Base-by-base conservation (phyloP, 2,329 filamentous ascomycete genomes). In the Sclerotinia nivalis region DNA sequence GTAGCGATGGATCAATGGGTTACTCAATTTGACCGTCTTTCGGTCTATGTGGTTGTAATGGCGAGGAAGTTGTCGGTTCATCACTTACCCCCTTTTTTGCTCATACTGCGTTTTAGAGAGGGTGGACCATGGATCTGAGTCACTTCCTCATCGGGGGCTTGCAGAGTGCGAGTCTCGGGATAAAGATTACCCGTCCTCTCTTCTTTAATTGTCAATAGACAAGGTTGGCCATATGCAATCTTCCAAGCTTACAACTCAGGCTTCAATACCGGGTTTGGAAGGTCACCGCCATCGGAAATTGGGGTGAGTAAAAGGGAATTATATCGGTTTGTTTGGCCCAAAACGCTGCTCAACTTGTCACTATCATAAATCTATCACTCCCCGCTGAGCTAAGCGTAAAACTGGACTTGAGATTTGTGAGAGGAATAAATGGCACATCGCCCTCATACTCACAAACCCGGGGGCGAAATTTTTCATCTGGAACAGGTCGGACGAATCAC, bases 321-420 rank as follows among this genome's bases (percentile, higher is more conserved):
- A 45, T 31, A 0, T 4, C 4, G 25, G 7, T 12, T 18, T 45
- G 0, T 8, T 13, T 1, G 22, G 18, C 8, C 12, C 8, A 7
- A 8, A 10, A 22, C 3, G 12, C 2, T 1, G 2, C 8, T 7
- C 1, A 18, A 45, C 1, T 22, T 37, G 1, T 7, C 20, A 22
- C 0, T 31, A 20, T 37, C 22, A 4, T 31, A 2, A 31, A 31
- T 31, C 31, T 4, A 31, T 2, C 2, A 31, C 4, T 4, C n/a
- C 1, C n/a, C 49, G 5, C 25, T 2, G 10, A 25, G 9, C 49
- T 52, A 5, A 15, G 10, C 9, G 31, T 52, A 4, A 52, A 25
- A n/a, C n/a, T 25, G 25, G n/a, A 15, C 40, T 43, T 43, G 2
- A 4, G 2, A 10, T 13, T 43, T 43, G 40, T 5, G 37, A 45